These are phyloP conservation scores for Vararia minispora DNA, from an alignment of 768 basidiomycete genomes.

Conservation along the genomic window DNA sequence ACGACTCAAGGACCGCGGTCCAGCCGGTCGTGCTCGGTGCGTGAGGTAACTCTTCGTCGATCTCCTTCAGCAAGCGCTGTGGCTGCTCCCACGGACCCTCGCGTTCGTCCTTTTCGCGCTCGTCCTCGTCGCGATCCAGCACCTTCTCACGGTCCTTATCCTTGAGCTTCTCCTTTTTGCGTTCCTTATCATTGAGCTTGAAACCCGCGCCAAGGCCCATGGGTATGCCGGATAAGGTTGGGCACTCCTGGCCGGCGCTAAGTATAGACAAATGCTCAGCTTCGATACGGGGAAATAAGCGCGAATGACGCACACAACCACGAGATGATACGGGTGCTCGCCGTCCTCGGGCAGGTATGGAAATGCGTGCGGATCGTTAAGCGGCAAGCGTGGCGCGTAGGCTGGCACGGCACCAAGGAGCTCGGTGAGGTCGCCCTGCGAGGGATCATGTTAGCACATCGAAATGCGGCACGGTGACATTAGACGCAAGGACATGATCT, in stretches of 20 bases:
- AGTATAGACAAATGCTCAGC: constrained; percentile 21
- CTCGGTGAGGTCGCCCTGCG: constrained; percentile 62
- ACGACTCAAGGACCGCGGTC: constrained; percentile 69
- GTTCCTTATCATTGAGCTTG: constrained; percentile 51
- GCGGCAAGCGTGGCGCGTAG: constrained; percentile 21
- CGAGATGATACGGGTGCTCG: constrained; percentile 62
- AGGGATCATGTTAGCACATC: constrained; percentile 6
- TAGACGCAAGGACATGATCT: not conserved
- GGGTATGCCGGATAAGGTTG: constrained; percentile 70
- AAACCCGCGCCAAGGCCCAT: constrained; percentile 72
- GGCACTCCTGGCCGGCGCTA: constrained; percentile 70
- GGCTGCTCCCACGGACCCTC: constrained; percentile 12
- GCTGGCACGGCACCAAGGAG: constrained; percentile 51
- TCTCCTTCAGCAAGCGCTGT: constrained; percentile 18
- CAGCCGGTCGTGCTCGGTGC: constrained; percentile 46
- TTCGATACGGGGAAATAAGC: constrained; percentile 10
- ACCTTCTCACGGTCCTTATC: constrained; percentile 24
- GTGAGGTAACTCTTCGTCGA: constrained; percentile 11
- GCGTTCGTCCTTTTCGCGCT: constrained; percentile 11
- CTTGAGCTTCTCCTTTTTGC: constrained; percentile 24
- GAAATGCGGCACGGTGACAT: not conserved
- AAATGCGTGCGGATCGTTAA: constrained; percentile 16
- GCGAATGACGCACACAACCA: constrained; percentile 51
- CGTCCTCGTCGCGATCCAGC: constrained; percentile 19
- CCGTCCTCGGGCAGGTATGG: constrained; percentile 42